These are phyloP conservation scores for Dactylellina haptotyla DNA, from an alignment of 2,329 filamentous ascomycete genomes.

Conservation along the genomic window DNA sequence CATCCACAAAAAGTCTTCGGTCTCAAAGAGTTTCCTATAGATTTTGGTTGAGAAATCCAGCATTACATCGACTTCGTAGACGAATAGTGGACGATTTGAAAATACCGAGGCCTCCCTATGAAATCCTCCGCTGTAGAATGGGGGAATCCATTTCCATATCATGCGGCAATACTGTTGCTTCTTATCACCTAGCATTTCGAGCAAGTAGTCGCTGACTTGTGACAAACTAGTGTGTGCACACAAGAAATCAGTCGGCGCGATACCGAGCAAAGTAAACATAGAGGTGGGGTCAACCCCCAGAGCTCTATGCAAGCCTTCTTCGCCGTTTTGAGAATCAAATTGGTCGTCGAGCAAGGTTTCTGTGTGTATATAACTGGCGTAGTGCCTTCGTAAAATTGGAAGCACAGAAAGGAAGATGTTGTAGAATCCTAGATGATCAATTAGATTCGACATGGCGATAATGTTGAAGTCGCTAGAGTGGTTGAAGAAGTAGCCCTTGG, in stretches of 20 bases:
- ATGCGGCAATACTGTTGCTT: neutral
- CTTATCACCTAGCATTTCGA: neutral
- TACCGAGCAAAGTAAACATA: constrained; percentile 66
- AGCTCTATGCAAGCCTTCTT: constrained; percentile 61
- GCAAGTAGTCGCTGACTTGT: constrained; percentile 58
- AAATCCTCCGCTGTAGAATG: neutral
- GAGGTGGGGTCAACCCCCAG: constrained; percentile 65
- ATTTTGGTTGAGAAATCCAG: neutral
- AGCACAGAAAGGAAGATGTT: constrained; percentile 65
- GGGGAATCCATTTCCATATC: neutral
- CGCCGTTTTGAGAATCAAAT: constrained; percentile 55
- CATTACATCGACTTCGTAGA: neutral
- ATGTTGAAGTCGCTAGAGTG: constrained; percentile 66
- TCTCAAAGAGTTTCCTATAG: constrained; percentile 22
- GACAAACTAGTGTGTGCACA: constrained; percentile 43
- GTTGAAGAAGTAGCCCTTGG: constrained; percentile 55
- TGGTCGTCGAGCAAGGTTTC: neutral
- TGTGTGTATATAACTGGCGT: constrained; percentile 61
- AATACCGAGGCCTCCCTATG: neutral
- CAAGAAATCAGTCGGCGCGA: constrained; percentile 62
- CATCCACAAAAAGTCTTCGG: constrained; percentile 6
- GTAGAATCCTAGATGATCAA: constrained; percentile 63
- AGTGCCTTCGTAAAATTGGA: constrained; percentile 64
- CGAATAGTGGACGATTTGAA: neutral
- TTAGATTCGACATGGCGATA: constrained; percentile 68